Base-by-base conservation (phyloP, 1,284 basidiomycete species). In the Naganishia sp. region DNA sequence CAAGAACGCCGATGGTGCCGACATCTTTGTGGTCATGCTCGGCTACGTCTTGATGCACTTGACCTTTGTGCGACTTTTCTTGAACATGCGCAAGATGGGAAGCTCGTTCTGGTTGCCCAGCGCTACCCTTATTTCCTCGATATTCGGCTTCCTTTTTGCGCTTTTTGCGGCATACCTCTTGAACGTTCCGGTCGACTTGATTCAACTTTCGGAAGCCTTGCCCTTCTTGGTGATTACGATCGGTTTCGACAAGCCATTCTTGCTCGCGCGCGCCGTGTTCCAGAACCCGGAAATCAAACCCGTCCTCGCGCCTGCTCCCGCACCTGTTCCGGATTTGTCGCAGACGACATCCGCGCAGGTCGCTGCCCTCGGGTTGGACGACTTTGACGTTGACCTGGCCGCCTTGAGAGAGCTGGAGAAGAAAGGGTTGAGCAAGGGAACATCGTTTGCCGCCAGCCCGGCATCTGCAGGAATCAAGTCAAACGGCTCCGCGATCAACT, bases 161-260 rank as follows among this genome's bases (percentile, higher is more conserved):
- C 85, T 98, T 3, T 88, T 94, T 18, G 83, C 92, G 39, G 92
- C 94, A 2, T 88, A 90, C 77, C 84, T 88, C 53, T 83, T 96
- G 68, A 84, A 85, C 70, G 92, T 99, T 64, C 89, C 88, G 7
- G 88, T 99, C 72, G 94, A 99, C 78, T 92, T 92, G 1, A 89
- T 99, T 66, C 88, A 89, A 18, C 84, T 99, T 41, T 94, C 92
- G 17, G 96, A 99, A 79, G 94, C 95, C 0, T 84, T 99, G 1
- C 95, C 95, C 0, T 99, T 99, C 87, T 84, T 99, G 45, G 94
- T 99, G 50, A 96, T 96, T 79, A 95, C 92, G 0, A 88, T 99
- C 66, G 95, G 95, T 15, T 99, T 98, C 76, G 95, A 99, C 81
- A 99, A 99, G 80, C 95, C 94, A 0, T 89, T 94, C 67, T 86